Percentiles rank a stretch among this genome's conserved stretches.
phyloP scores from a whole-genome alignment of 768 basidiomycete genomes.

The Mycena kentingensis region DNA sequence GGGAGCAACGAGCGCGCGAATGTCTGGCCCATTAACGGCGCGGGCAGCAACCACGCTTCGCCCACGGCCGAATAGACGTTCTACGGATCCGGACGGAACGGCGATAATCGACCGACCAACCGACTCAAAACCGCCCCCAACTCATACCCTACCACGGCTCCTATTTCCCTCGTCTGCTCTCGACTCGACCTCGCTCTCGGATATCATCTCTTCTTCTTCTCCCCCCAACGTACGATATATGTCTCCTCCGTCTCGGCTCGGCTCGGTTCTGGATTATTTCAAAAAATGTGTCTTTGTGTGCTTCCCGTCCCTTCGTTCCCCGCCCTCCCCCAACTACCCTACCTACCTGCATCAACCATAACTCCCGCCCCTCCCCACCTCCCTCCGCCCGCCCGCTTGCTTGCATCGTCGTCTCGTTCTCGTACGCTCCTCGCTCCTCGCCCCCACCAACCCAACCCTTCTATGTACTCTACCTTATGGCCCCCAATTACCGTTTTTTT shows the following conservation, averaged over 20 bases:
- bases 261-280: not conserved
- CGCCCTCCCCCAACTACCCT: no score
- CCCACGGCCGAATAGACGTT: not conserved
- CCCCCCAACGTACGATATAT: not conserved
- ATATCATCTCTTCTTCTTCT: not conserved
- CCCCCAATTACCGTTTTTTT: not conserved
- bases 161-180: not conserved
- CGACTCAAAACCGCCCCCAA: not conserved
- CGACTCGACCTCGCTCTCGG: not conserved
- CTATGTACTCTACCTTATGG: not conserved
- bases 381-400: not conserved
- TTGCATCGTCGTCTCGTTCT: not conserved
- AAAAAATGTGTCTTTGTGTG: no score
- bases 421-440: not conserved
- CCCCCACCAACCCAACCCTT: no score
- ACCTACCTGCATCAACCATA: no score
- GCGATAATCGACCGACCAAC: not conserved
- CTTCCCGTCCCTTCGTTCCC: no score
- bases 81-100: not conserved
- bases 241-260: not conserved
- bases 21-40: constrained; percentile 17
- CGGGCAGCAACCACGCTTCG: not conserved
- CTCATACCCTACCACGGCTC: not conserved
- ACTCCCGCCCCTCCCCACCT: not conserved
- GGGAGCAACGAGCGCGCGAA: constrained; percentile 10